Evolutionary conservation across 306 rosid genomes (phyloP), one percentile per base, ranked within the genome.

Genomic region (Echinosophora koreensis): DNA sequence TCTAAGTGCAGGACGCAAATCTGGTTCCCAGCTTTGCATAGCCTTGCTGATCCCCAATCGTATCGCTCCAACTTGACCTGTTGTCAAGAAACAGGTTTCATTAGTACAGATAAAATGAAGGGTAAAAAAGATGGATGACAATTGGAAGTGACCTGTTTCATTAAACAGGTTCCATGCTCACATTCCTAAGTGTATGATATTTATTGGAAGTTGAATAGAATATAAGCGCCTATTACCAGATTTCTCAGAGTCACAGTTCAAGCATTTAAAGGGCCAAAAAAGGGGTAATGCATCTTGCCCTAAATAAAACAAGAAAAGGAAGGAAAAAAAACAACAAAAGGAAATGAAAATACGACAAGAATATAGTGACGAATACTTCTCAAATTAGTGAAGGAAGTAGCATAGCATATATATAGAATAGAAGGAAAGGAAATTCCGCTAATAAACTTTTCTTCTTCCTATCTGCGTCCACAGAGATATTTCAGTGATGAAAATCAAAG

Each of bases 21-120:
- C 97, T 13, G 99, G 99, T 88, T 92, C 97, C 99, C 97, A 95
- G 76, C 78, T 89, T 86, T 95, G 99, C 85, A 95, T 83, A 77
- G 99, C 99, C 90, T 76, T 92, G 87, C 97, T 95, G 80, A 95
- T 83, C 61, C 99, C 97, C 84, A 95, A 71, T 52, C 81, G 88
- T 78, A 95, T 70, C 39, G 99, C 99, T 88, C 99, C 99, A 82
- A 93, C 99, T 89, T 95, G 99, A 51, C 99, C 97, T 95, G 87
- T 57, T 58, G 76, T 34, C 78, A 73, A 0, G n/a, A 47, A 69
- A 14, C 57, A 66, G 5, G 30, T 61, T 69, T 41, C 35, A 7
- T 59, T 38, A 52, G 28, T 11, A 13, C 46, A 15, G 22, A 70
- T 73, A 1, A 51, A 34, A 57, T 13, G 9, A 59, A 39, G 32